Percentiles rank a stretch among this genome's conserved stretches.
Conservation (phyloP, 495 filamentous ascomycete genomes). For the Chlorociboria aeruginascens region DNA sequence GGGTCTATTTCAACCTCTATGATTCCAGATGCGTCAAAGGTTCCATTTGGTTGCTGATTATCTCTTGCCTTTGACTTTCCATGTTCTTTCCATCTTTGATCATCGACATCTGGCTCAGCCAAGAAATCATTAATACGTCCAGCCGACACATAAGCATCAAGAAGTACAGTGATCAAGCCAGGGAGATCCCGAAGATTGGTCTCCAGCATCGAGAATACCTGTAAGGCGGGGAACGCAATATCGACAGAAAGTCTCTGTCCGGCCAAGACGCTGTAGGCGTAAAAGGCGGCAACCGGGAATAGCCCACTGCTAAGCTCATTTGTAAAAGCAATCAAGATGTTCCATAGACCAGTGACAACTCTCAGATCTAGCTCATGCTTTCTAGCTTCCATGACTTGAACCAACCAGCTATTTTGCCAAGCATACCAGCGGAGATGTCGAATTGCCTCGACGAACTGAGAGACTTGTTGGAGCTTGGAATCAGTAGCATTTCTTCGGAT, state of each 20-base stretch:
- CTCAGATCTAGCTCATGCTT: constrained; percentile 53
- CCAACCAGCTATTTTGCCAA: constrained; percentile 74
- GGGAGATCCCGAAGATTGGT: constrained; percentile 57
- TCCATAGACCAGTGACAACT: constrained; percentile 51
- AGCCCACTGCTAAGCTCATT: constrained; percentile 54
- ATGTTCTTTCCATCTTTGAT: too few species aligned
- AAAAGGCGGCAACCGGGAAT: constrained; percentile 69
- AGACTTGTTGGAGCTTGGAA: constrained; percentile 55
- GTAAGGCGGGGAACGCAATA: constrained; percentile 69
- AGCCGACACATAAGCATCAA: constrained; percentile 66
- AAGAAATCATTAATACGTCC: constrained; percentile 75
- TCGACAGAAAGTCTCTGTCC: constrained; percentile 56
- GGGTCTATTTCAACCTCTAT: constrained; percentile 21
- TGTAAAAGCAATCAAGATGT: constrained; percentile 42
- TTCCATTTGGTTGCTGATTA: too few species aligned
- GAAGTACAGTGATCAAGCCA: constrained; percentile 51
- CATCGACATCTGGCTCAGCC: constrained; percentile 50
- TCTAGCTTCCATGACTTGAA: constrained; percentile 56
- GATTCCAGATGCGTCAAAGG: too few species aligned
- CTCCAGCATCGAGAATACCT: constrained; percentile 66
- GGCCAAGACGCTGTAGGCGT: constrained; percentile 60
- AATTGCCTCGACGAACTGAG: constrained; percentile 73
- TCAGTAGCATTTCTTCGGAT: constrained; percentile 57
- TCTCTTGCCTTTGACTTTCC: constrained; percentile 33
- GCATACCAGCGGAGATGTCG: constrained; percentile 81